Percentiles rank a stretch among this genome's conserved stretches.
phyloP scores from a whole-genome alignment of 768 basidiomycete genomes.

The Gloeophyllum trabeum region DNA sequence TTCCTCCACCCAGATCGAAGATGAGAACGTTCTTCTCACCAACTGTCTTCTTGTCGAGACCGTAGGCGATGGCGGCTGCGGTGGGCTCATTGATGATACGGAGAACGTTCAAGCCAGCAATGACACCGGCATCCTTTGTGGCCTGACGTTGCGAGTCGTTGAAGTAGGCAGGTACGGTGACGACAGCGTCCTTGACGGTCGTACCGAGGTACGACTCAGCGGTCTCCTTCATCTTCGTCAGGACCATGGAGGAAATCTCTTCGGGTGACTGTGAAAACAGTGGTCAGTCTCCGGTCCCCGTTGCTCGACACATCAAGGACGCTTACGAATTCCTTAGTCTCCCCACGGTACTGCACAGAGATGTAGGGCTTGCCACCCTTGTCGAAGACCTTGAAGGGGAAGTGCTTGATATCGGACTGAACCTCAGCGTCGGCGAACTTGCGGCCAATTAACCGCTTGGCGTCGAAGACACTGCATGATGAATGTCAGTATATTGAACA shows the following conservation, averaged over 20 bases:
- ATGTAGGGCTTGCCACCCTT: constrained; percentile 85
- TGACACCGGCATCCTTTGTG: constrained; percentile 94
- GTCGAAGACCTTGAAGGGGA: constrained; percentile 87
- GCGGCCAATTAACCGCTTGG: constrained; percentile 95
- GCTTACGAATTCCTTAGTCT: constrained; percentile 87
- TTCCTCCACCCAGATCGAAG: constrained; percentile 97
- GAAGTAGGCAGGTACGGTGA: constrained; percentile 97
- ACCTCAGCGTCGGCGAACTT: constrained; percentile 83
- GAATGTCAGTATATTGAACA: too few relatives aligned
- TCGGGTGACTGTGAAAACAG: constrained; percentile 64
- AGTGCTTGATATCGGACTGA: constrained; percentile 77
- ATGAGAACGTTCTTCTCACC: constrained; percentile 95
- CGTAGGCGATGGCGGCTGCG: constrained; percentile 96
- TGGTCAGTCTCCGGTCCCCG: constrained; percentile 12
- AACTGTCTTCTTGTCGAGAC: constrained; percentile 87
- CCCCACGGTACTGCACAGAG: constrained; percentile 84
- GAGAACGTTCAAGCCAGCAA: constrained; percentile 89
- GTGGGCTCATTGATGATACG: constrained; percentile 99
- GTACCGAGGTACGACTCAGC: constrained; percentile 93
- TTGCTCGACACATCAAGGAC: background rate
- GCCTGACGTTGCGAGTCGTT: constrained; percentile 99
- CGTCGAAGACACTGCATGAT: constrained; percentile 77
- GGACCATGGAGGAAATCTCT: constrained; percentile 97
- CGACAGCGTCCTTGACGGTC: constrained; percentile 80
- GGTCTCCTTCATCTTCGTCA: constrained; percentile 97